Conservation (phyloP, 345 rosid species). For the Citrus trifoliata region DNA sequence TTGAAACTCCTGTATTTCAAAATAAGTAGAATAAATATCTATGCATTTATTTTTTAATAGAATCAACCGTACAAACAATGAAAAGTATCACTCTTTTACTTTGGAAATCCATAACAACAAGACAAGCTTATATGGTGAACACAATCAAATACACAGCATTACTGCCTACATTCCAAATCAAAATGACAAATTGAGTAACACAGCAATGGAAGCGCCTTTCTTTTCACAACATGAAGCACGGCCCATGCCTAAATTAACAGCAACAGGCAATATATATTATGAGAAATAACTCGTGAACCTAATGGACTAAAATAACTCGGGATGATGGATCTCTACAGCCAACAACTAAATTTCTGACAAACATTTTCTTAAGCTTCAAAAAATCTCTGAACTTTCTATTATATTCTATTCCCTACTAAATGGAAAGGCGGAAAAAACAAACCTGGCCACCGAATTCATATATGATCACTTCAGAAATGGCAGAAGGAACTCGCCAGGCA, state of each 20-base stretch:
- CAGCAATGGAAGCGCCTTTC: too few relatives aligned
- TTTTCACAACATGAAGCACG: not conserved
- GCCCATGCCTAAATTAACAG: not conserved
- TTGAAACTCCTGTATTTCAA: not conserved
- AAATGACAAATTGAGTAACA: not conserved
- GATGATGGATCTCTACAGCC: not conserved
- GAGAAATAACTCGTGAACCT: not conserved
- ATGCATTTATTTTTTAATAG: too few relatives aligned
- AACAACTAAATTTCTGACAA: not conserved
- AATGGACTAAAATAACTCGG: not conserved
- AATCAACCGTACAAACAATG: not conserved
- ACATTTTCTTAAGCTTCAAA: slow-evolving; percentile 2
- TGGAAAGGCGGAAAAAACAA: not conserved
- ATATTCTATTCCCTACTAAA: not conserved
- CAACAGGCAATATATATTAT: not conserved
- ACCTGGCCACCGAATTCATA: not conserved
- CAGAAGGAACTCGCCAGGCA: slow-evolving; percentile 49
- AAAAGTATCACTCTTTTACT: not conserved
- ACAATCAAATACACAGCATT: too few relatives aligned
- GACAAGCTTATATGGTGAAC: not conserved
- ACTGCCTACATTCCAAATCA: too few relatives aligned
- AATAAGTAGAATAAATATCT: not conserved
- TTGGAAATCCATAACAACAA: not conserved
- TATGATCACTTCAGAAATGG: slow-evolving; percentile 53
- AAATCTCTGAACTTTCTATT: not conserved